Evolutionary conservation across 1,139 yeast species (phyloP).

Genomic region (Kazachstania sp.): DNA sequence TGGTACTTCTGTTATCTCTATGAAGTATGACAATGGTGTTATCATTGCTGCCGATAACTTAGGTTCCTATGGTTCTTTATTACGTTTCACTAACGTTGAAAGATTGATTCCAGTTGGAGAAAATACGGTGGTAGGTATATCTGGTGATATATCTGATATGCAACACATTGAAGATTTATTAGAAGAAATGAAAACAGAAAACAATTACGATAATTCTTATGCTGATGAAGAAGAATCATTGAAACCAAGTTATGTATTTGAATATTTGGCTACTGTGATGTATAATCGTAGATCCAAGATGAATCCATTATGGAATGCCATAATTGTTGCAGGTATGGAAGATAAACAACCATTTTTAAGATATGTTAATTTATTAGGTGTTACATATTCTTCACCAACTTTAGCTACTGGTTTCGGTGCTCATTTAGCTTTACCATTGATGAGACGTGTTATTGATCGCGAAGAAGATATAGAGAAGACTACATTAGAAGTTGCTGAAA

Average conservation of each 20-base stretch:
- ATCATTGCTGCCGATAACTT: conserved; percentile 91
- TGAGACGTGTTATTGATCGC: conserved; percentile 73
- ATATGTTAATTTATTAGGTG: conserved; percentile 88
- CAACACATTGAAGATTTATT: conserved; percentile 71
- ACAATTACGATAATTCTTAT: conserved; percentile 56
- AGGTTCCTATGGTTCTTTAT: conserved; percentile 89
- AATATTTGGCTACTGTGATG: conserved; percentile 74
- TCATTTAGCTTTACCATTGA: conserved; percentile 83
- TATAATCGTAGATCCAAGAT: conserved; percentile 84
- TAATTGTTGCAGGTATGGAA: conserved; percentile 82
- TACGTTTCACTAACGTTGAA: conserved; percentile 78
- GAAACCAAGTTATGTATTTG: conserved; percentile 81
- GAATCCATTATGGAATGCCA: conserved; percentile 95
- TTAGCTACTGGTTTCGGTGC: conserved; percentile 97
- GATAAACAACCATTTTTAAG: conserved; percentile 66
- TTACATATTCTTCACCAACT: conserved; percentile 78
- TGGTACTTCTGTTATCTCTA: conserved; percentile 89
- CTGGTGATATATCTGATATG: conserved; percentile 93
- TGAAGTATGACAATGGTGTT: conserved; percentile 84
- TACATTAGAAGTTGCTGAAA: conserved; percentile 65
- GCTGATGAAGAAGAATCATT: conserved; percentile 58
- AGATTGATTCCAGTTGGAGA: conserved; percentile 76
- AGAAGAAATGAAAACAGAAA: conserved; percentile 71
- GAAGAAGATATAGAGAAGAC: conserved; percentile 66
- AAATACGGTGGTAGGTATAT: conserved; percentile 82